Base-by-base conservation (phyloP, 2,329 filamentous ascomycete species). In the Huntiella moniliformis region DNA sequence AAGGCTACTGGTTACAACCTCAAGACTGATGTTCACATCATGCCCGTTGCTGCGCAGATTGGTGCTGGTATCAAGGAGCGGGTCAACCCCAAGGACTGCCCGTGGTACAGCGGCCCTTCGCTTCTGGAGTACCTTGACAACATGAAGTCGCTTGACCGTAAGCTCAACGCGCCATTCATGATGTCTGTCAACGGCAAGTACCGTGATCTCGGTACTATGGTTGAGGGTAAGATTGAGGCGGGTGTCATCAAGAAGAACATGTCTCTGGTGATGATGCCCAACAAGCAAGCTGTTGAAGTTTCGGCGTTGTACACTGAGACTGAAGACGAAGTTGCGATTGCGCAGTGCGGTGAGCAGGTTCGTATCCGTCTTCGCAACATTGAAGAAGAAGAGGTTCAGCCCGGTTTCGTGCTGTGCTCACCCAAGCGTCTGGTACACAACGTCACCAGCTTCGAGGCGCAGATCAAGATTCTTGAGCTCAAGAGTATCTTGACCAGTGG, bases 91-190 rank as follows among this genome's bases (percentile, higher is more conserved):
- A 79, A 77, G 2, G 53, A 84, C 3, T 78, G 75, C 36, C 74
- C 83, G 6, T 98, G 86, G 84, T 92, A 85, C 60, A 71, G 83
- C 36, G 86, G 87, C 0, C 88, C 88, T 7, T 91, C 87, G 15
- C 74, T 98, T 40, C 77, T 98, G 15, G 88, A 96, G 63, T 95
- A 87, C 63, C 76, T 98, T n/a, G 88, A 95, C 60, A 69, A 74
- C 58, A 95, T 96, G 84, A 77, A 81, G 56, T 77, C 88, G 10
- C 73, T 95, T 35, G 88, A 98, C 62, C 84, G 91, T 56, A 98
- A 96, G 69, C 65, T 95, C 56, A 94, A 94, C 56, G 91, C 91
- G 2, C 88, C 91, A 7, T 96, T 98, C 71, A 96, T 98, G 91
- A 95, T 98, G 87, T 83, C 91, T 6, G 73, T 98, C 53, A 83